Base-by-base conservation (phyloP, 345 rosid genomes). In the Hibiscus tridactylites region DNA sequence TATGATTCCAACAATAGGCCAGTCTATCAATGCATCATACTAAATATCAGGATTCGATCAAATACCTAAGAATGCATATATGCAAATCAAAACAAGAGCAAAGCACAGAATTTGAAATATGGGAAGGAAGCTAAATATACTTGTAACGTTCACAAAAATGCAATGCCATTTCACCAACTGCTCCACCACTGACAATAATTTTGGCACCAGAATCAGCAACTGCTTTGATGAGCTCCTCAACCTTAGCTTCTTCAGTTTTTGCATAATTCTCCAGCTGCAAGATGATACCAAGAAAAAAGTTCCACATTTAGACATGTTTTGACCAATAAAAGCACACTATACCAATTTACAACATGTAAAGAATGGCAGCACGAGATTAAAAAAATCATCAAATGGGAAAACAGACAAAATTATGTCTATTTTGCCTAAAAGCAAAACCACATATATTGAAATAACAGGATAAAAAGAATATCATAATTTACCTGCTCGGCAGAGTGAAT, bases 111-210 rank as follows among this genome's bases (percentile, higher is more conserved):
- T 44, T 2, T 24, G 53, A 61, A 26, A 39, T 6, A 57, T n/a
- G 66, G 50, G 53, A 68, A 15, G 46, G 49, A 50, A 67, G n/a
- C 6, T 35, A 66, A 73, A 54, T 78, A 42, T 91, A 96, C 99
- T 91, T 91, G 88, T 89, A 96, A 72, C 97, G 99, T 82, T 96
- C 98, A 73, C 99, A 92, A 80, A 92, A 96, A 85, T 96, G 99
- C 75, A 96, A 81, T 56, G 99, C 98, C 98, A 96, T 96, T 83
- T 96, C 97, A 76, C 99, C 99, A 72, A 96, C 90, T 26, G 99
- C 81, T 75, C 86, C 96, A 24, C 99, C 99, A 37, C 99, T 96
- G 75, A 91, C 97, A 67, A 96, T 91, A 47, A 92, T 92, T 80
- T 88, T 91, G 79, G 97, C 98, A 77, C 97, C 99, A 35, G 98